phyloP scores from a whole-genome alignment of 129 eudicot genomes.

The Oenanthe sinensis region DNA sequence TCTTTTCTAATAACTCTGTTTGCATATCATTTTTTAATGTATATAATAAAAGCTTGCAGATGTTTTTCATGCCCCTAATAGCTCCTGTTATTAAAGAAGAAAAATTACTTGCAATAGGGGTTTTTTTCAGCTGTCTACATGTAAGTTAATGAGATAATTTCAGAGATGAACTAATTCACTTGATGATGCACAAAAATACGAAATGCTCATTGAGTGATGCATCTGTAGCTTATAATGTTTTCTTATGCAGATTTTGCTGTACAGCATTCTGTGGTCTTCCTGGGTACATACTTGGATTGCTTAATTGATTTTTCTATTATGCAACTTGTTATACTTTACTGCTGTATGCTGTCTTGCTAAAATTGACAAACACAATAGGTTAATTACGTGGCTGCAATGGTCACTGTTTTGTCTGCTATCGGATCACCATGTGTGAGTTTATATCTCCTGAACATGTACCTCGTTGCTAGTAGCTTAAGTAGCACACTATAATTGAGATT shows the following conservation, averaged over 20 bases:
- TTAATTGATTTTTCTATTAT: slow-evolving; percentile 3
- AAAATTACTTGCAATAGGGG: slow-evolving; percentile 62
- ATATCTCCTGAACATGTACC: neutral
- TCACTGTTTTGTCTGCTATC: slow-evolving; percentile 46
- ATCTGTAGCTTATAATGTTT: slow-evolving; percentile 2
- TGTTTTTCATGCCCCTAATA: slow-evolving; percentile 63
- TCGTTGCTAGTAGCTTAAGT: neutral
- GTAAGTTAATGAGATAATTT: slow-evolving; percentile 27
- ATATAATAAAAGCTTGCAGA: slow-evolving; percentile 32
- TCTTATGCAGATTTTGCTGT: slow-evolving; percentile 58
- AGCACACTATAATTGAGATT: neutral
- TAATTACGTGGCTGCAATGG: slow-evolving; percentile 58
- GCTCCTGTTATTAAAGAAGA: slow-evolving; percentile 59
- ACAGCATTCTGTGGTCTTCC: slow-evolving; percentile 79
- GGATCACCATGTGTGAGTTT: slow-evolving; percentile 70
- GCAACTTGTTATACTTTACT: neutral
- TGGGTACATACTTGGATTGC: slow-evolving; percentile 47
- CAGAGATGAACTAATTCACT: neutral
- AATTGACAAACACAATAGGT: slow-evolving; percentile 34
- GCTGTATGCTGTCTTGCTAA: slow-evolving; percentile 7
- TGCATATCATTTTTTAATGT: neutral
- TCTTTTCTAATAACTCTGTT: neutral
- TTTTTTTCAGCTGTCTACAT: slow-evolving; percentile 46
- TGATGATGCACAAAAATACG: neutral
- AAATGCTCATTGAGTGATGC: neutral